Evolutionary conservation across 2,329 filamentous ascomycete genomes (phyloP).

Genomic region (Ascochyta koolunga): DNA sequence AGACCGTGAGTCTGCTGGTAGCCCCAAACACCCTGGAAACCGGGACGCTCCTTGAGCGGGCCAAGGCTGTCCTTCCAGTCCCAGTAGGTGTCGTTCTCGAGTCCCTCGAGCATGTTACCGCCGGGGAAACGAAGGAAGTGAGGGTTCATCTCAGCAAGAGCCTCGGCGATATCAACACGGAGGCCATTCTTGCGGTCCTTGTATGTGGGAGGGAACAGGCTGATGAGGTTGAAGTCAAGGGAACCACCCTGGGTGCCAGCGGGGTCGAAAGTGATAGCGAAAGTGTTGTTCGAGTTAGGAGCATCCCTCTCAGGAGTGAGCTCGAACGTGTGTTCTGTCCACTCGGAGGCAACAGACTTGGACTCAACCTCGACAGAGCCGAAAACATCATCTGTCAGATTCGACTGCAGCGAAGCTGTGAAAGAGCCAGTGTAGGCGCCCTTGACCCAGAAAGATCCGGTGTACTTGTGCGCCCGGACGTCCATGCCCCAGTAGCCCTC

Average conservation of each 20-base stretch:
- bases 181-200: conserved; percentile 59
- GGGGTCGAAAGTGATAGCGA: conserved; percentile 58
- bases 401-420: conserved; percentile 48
- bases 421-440: conserved; percentile 45
- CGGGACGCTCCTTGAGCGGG: conserved; percentile 55
- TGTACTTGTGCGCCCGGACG: conserved; percentile 56
- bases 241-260: conserved; percentile 34
- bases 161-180: conserved; percentile 57
- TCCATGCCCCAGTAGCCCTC: conserved; percentile 60
- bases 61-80: conserved; percentile 60
- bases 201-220: conserved; percentile 62
- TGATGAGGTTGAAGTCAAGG: conserved; percentile 57
- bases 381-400: conserved; percentile 52
- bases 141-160: conserved; percentile 51
- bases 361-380: conserved; percentile 40
- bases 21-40: conserved; percentile 53
- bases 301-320: conserved; percentile 44
- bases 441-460: conserved; percentile 58
- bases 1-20: conserved; percentile 55
- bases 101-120: conserved; percentile 55
- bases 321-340: conserved; percentile 51
- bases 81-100: conserved; percentile 32
- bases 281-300: conserved; percentile 58
- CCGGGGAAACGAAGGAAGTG: conserved; percentile 59
- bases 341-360: conserved; percentile 43